Conservation (phyloP, 2,329 filamentous ascomycete genomes). For the Diaporthe humulicola region DNA sequence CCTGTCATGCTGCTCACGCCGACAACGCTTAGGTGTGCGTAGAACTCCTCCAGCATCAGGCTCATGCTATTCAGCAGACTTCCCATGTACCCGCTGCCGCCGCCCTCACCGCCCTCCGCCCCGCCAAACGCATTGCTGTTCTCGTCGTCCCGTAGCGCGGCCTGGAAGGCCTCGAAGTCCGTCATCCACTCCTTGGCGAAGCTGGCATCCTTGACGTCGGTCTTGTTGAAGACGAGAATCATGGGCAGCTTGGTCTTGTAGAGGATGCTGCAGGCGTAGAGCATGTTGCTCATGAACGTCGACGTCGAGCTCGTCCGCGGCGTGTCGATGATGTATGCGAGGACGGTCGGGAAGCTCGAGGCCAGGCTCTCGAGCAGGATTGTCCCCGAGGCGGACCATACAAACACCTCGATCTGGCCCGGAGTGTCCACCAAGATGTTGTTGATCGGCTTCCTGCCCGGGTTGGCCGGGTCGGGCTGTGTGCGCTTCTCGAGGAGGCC, state of each 20-base stretch:
- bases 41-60: slow-evolving; percentile 96
- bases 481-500: slow-evolving; percentile 90
- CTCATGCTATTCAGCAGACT: slow-evolving; percentile 98
- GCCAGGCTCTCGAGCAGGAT: slow-evolving; percentile 95
- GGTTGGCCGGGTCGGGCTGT: slow-evolving; percentile 70
- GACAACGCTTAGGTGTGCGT: slow-evolving; percentile 92
- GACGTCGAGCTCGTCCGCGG: slow-evolving; percentile 92
- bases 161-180: slow-evolving; percentile 96
- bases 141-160: slow-evolving; percentile 85
- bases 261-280: slow-evolving; percentile 97
- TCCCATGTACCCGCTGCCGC: slow-evolving; percentile 95
- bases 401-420: slow-evolving; percentile 98
- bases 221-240: slow-evolving; percentile 99
- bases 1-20: slow-evolving; percentile 95
- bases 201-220: slow-evolving; percentile 89
- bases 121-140: slow-evolving; percentile 81
- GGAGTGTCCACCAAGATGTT: slow-evolving; percentile 96
- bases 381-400: slow-evolving; percentile 95
- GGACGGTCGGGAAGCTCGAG: slow-evolving; percentile 94
- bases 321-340: slow-evolving; percentile 98
- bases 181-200: slow-evolving; percentile 99
- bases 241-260: slow-evolving; percentile 99
- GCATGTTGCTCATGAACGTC: slow-evolving; percentile 99
- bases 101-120: slow-evolving; percentile 72
- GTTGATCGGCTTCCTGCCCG: slow-evolving; percentile 74